Percentiles rank a stretch among this genome's conserved stretches.
Evolutionary conservation across 2,329 filamentous ascomycete genomes (phyloP).

Genomic region (Rhynchosporium agropyri): DNA sequence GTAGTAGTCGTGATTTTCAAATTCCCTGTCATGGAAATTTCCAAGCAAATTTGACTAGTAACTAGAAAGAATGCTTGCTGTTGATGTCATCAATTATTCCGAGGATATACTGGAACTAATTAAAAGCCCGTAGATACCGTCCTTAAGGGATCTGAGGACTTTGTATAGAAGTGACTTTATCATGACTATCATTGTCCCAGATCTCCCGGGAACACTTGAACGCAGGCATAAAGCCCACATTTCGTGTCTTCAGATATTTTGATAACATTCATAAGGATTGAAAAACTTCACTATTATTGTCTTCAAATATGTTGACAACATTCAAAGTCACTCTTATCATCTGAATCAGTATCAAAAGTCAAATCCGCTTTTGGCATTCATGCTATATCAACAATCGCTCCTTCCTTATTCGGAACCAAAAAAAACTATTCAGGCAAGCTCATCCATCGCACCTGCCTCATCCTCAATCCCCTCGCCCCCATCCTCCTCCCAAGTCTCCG

Average conservation of each 20-base stretch:
- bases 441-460: background rate
- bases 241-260: background rate
- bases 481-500: slow-evolving; percentile 28
- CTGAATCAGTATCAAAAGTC: background rate
- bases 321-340: too few species aligned
- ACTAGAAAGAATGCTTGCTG: too few species aligned
- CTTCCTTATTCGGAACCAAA: background rate
- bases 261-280: background rate
- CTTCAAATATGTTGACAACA: too few species aligned
- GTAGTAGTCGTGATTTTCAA: background rate
- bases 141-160: too few species aligned
- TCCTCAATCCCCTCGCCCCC: slow-evolving; percentile 4
- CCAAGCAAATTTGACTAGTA: background rate
- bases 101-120: too few species aligned
- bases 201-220: too few species aligned
- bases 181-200: too few species aligned
- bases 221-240: too few species aligned
- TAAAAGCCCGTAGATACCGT: too few species aligned
- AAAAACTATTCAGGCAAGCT: background rate
- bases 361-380: background rate
- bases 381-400: background rate
- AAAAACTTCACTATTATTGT: too few species aligned
- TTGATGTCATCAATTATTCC: too few species aligned
- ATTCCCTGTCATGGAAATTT: background rate
- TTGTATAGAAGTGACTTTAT: too few species aligned